Conservation (phyloP, 2,329 filamentous ascomycete genomes). For the Scedosporium minutisporum region DNA sequence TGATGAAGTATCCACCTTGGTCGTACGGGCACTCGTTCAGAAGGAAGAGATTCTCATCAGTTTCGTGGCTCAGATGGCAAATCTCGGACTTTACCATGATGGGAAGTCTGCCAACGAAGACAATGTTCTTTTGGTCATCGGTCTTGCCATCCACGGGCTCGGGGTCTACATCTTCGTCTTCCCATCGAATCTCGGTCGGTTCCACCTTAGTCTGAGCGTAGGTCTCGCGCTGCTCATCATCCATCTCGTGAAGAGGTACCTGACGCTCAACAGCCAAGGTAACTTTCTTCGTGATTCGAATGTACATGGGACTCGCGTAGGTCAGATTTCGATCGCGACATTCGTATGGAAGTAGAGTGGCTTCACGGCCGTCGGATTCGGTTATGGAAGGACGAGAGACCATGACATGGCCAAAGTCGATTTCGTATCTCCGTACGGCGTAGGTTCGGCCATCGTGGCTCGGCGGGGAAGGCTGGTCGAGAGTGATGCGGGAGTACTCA, state of each 20-base stretch:
- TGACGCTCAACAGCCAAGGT: slow-evolving; percentile 71
- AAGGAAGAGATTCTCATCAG: slow-evolving; percentile 77
- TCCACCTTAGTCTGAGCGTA: slow-evolving; percentile 44
- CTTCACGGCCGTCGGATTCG: slow-evolving; percentile 83
- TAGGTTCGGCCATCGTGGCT: slow-evolving; percentile 68
- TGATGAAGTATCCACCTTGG: slow-evolving; percentile 97
- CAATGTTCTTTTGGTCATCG: slow-evolving; percentile 55
- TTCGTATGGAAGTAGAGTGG: slow-evolving; percentile 83
- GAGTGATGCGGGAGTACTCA: slow-evolving; percentile 82
- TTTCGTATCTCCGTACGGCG: slow-evolving; percentile 82
- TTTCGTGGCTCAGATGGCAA: slow-evolving; percentile 76
- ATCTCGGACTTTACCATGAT: slow-evolving; percentile 98
- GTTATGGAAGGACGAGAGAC: slow-evolving; percentile 85
- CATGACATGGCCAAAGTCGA: slow-evolving; percentile 85
- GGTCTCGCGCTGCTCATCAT: slow-evolving; percentile 51
- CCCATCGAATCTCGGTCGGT: slow-evolving; percentile 50
- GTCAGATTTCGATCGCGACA: slow-evolving; percentile 92
- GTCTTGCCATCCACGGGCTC: slow-evolving; percentile 26
- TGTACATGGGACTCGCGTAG: slow-evolving; percentile 84
- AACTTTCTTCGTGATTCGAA: slow-evolving; percentile 78
- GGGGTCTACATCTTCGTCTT: slow-evolving; percentile 42
- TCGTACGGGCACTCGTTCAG: slow-evolving; percentile 98
- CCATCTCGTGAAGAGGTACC: slow-evolving; percentile 57
- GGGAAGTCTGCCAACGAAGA: slow-evolving; percentile 91
- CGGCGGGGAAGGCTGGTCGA: slow-evolving; percentile 83